Evolutionary conservation across 768 basidiomycete genomes (phyloP), one percentile per base, ranked within the genome.

Genomic region (Paxillus involutus): DNA sequence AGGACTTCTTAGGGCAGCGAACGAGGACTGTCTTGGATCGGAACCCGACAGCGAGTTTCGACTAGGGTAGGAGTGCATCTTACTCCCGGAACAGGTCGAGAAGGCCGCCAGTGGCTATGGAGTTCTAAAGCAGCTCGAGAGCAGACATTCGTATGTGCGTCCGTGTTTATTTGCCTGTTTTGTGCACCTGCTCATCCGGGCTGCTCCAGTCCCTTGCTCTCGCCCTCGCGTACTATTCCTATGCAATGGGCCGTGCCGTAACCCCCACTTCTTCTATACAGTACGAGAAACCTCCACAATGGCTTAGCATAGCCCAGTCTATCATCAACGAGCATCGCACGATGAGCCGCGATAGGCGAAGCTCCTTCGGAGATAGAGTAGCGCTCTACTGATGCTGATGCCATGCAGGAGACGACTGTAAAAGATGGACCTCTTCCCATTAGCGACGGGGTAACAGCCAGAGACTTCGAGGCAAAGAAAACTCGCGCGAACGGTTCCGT

Each of bases 201-300:
- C 6, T 50, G 46, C 29, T 60, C 29, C 17, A 94, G 91, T 84
- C 85, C 11, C 75, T 89, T 14, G 74, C 80, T 57, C 77, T 91
- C 53, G 79, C 82, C 0, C 73, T 91, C 46, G 91, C 90, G 2
- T 92, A 91, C 69, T 89, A 89, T 63, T 83, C 86, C 3, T 92
- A 90, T 68, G 90, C 92, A 0, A 69, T 92, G 7, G 83, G 85
- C 26, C 76, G 62, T 33, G 49, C 49, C 9, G 42, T 44, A 39
- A 55, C 58, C 30, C 44, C 59, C 46, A 63, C 61, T 6, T 49
- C 60, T 1, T 51, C 48, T 3, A 41, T 55, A 52, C 71, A 65
- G 11, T 57, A 59, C 48, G 69, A 58, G 14, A 71, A 69, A 45
- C 70, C 72, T 2, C 77, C 76, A 0, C 67, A 75, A 5, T 94